These are phyloP conservation scores for Acephala macrosclerotiorum DNA, from an alignment of 2,329 filamentous ascomycete genomes.

Conservation along the genomic window DNA sequence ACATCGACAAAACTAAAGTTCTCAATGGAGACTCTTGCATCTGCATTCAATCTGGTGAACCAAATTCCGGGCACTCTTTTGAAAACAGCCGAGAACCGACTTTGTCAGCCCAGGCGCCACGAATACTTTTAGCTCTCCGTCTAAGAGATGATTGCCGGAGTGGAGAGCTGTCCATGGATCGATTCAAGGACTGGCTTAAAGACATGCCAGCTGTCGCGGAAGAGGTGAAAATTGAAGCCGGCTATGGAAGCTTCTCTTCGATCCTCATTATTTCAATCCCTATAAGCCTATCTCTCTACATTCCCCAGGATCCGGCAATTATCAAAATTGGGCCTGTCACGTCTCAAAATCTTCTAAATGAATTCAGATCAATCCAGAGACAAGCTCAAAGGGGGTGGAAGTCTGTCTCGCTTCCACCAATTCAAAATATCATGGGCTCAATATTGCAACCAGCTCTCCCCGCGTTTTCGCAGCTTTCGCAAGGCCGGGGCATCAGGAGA, in stretches of 20 bases:
- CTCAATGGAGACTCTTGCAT: background rate
- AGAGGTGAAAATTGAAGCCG: constrained; percentile 18
- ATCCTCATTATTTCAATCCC: constrained; percentile 15
- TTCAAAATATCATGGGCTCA: too few species aligned
- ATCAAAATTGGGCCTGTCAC: constrained; percentile 15
- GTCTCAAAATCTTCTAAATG: constrained; percentile 16
- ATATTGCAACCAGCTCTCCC: too few species aligned
- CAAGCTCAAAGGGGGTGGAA: too few species aligned
- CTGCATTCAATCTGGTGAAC: too few species aligned
- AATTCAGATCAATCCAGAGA: too few species aligned
- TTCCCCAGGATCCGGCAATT: constrained; percentile 8
- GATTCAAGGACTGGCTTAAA: constrained; percentile 22
- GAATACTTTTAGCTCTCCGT: constrained; percentile 18
- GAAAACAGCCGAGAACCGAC: background rate
- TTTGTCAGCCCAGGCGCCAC: too few species aligned
- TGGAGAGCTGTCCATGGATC: constrained; percentile 3
- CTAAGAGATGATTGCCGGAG: constrained; percentile 18
- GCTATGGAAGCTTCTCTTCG: constrained; percentile 17
- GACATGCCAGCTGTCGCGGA: constrained; percentile 19
- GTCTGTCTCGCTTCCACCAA: too few species aligned
- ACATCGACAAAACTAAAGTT: background rate
- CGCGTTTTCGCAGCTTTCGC: too few species aligned
- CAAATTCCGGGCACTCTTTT: too few species aligned
- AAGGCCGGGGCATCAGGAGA: too few species aligned
- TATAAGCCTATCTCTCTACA: constrained; percentile 6